These are phyloP conservation scores for Articulospora tetracladia DNA, from an alignment of 495 filamentous ascomycete genomes.

Conservation along the genomic window DNA sequence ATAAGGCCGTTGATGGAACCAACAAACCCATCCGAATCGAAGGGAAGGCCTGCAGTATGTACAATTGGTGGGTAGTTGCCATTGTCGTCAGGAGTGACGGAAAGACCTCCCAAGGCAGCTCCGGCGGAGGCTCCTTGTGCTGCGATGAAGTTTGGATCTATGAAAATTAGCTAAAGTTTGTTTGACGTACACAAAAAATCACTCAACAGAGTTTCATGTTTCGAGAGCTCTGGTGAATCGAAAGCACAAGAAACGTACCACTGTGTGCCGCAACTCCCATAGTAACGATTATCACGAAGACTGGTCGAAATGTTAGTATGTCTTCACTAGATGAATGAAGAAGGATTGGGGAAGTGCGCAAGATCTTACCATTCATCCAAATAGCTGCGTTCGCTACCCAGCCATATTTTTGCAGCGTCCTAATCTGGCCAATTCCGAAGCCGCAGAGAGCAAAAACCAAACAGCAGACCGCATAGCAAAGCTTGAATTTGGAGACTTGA, in stretches of 20 bases:
- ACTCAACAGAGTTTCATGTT: no score
- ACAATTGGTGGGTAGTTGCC: constrained; percentile 20
- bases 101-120: neutral
- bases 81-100: neutral
- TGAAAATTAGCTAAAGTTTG: no score
- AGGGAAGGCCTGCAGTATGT: constrained; percentile 23
- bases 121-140: constrained; percentile 19
- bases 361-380: constrained; percentile 53
- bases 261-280: constrained; percentile 47
- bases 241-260: no score
- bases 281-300: constrained; percentile 44
- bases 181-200: no score
- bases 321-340: no score
- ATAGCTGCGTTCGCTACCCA: constrained; percentile 56
- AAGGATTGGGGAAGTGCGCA: no score
- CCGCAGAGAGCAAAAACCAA: constrained; percentile 26
- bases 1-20: constrained; percentile 52
- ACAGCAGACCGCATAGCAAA: constrained; percentile 49
- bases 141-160: constrained; percentile 40
- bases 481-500: constrained; percentile 44
- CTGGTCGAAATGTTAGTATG: no score
- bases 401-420: constrained; percentile 49
- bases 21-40: neutral
- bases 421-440: constrained; percentile 43
- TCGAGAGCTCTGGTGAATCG: no score